Percentiles rank a stretch among this genome's conserved stretches.
Conservation (phyloP, 2,329 filamentous ascomycete species). For the Rutstroemia sp. region DNA sequence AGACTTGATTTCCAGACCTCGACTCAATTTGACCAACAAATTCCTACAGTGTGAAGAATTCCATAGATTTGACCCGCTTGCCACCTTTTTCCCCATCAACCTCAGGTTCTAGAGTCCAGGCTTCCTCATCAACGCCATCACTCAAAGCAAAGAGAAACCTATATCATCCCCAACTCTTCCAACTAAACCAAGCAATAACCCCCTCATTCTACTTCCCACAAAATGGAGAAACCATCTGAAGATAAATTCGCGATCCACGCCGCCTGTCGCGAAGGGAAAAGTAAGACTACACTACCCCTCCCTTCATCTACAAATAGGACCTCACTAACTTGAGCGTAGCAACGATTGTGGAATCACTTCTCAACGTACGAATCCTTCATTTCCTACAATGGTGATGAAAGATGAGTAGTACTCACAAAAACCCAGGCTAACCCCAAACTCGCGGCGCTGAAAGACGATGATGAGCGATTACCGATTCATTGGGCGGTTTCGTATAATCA, state of each 20-base stretch:
- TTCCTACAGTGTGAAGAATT: no score
- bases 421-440: slow-evolving; percentile 70
- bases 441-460: slow-evolving; percentile 65
- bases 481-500: slow-evolving; percentile 88
- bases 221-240: slow-evolving; percentile 20
- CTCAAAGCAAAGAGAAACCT: neutral
- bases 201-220: neutral
- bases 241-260: slow-evolving; percentile 79
- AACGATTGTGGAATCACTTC: slow-evolving; percentile 63
- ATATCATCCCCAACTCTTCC: no score
- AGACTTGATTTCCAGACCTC: no score
- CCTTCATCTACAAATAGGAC: slow-evolving; percentile 3
- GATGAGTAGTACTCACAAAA: slow-evolving; percentile 5
- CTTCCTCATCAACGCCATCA: slow-evolving; percentile 6
- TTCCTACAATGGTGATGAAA: neutral
- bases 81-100: neutral
- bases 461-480: slow-evolving; percentile 85
- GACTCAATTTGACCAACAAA: no score
- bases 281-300: slow-evolving; percentile 41
- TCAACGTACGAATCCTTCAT: slow-evolving; percentile 45
- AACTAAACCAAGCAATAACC: neutral
- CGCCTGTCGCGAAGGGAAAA: slow-evolving; percentile 75
- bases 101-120: neutral
- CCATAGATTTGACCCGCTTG: neutral
- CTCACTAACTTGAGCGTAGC: slow-evolving; percentile 40